Percentiles rank a stretch among this genome's conserved stretches.
Conservation (phyloP, 2,329 filamentous ascomycete species). For the Ascochyta viciae-villosae region DNA sequence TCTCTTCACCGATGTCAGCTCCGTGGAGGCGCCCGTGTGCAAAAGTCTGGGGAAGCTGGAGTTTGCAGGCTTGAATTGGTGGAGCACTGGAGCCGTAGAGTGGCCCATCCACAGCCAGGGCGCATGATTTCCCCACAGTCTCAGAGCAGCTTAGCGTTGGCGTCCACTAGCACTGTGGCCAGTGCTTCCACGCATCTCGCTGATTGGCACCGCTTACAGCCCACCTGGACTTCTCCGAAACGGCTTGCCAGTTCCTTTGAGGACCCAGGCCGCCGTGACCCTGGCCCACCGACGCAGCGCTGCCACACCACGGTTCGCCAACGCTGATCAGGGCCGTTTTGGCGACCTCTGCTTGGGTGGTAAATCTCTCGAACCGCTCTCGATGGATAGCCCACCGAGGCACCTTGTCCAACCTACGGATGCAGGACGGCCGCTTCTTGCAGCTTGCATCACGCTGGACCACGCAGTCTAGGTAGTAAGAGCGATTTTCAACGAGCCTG, state of each 20-base stretch:
- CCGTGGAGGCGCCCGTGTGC: slow-evolving; percentile 17
- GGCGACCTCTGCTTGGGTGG: neutral
- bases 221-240: slow-evolving; percentile 24
- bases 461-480: slow-evolving; percentile 1
- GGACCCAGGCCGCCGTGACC: slow-evolving; percentile 6
- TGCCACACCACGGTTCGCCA: slow-evolving; percentile 12
- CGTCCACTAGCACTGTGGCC: slow-evolving; percentile 16
- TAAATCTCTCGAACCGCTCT: neutral
- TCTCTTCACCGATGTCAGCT: slow-evolving; percentile 29
- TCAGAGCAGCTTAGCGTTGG: slow-evolving; percentile 25
- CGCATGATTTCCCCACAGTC: slow-evolving; percentile 31
- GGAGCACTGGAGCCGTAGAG: neutral
- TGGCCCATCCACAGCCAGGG: slow-evolving; percentile 9
- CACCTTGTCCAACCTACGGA: slow-evolving; percentile 2
- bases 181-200: slow-evolving; percentile 1
- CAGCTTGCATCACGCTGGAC: slow-evolving; percentile 3
- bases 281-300: slow-evolving; percentile 15
- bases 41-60: slow-evolving; percentile 38
- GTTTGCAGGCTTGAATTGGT: slow-evolving; percentile 8
- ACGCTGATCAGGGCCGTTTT: slow-evolving; percentile 17
- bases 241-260: slow-evolving; percentile 18
- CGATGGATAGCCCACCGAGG: neutral
- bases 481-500: slow-evolving; percentile 13
- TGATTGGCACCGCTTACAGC: slow-evolving; percentile 29
- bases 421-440: slow-evolving; percentile 4